Evolutionary conservation across 108 stramenopile genomes (phyloP).

Genomic region (Halocafeteria seosinensis): DNA sequence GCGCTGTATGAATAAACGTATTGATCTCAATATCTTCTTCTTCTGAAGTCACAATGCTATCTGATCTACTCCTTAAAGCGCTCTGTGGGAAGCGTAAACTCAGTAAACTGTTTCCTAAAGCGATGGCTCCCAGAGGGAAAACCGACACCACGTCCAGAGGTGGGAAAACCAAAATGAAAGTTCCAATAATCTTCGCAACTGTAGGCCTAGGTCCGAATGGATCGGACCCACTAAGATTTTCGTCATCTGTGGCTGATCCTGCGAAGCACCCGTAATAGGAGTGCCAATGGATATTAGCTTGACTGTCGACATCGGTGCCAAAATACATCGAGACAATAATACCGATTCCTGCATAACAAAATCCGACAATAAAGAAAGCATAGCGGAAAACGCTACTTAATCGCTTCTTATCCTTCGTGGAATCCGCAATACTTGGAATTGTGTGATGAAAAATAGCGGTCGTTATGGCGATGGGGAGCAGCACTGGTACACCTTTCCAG

Average conservation of each 20-base stretch:
- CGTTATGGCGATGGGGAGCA: constrained; percentile 16
- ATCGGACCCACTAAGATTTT: background rate
- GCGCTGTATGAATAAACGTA: too few species aligned
- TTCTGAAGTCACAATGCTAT: too few species aligned
- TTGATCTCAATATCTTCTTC: too few species aligned
- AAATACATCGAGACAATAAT: constrained; percentile 10
- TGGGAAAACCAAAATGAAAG: constrained; percentile 21
- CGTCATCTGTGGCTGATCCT: background rate
- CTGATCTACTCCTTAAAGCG: too few species aligned
- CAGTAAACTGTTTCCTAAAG: constrained; percentile 17
- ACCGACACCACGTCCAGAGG: constrained; percentile 19
- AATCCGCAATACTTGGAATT: constrained; percentile 7
- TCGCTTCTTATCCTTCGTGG: constrained; percentile 10
- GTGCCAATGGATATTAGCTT: constrained; percentile 9
- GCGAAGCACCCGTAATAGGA: constrained; percentile 1
- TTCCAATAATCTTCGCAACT: background rate
- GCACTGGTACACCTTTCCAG: background rate
- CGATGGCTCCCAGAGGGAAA: constrained; percentile 16
- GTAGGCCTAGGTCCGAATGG: too few species aligned
- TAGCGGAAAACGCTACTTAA: background rate
- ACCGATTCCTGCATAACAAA: constrained; percentile 10
- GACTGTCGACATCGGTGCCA: constrained; percentile 1
- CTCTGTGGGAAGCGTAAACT: background rate
- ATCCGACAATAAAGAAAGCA: constrained; percentile 3
- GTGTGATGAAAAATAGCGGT: constrained; percentile 19